Base-by-base conservation (phyloP, 129 eudicot species). In the Ambrosia artemisiifolia region DNA sequence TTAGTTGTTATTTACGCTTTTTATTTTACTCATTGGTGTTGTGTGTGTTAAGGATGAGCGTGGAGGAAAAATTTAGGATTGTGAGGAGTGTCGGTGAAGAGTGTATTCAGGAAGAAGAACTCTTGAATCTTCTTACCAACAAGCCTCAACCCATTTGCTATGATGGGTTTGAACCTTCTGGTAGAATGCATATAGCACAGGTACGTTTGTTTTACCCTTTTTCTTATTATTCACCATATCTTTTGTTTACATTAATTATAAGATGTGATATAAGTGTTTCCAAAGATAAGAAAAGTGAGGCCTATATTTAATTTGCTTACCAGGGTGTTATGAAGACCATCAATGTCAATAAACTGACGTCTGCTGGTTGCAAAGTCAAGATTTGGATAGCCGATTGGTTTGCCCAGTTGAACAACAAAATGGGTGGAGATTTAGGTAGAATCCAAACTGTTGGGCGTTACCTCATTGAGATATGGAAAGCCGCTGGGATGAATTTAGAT, bases 381-480 rank as follows among this genome's bases (percentile, higher is more conserved):
- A 92, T 92, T 1, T 92, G 97, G 97, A 87, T 88, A 81, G 97
- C 94, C 8, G 97, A 92, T 74, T 92, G 96, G 96, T 92, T 92
- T 85, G 96, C 97, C 1, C 91, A 84, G 51, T 33, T 92, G 34
- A 88, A 92, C 81, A 86, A 85, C 83, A 92, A 92, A 81, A 81
- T 92, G 89, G 94, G 96, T 35, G 97, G 97, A 12, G 96, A 92
- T 79, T 79, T 92, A 64, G 28, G 28, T 24, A 24, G 28, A 24
- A 24, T 24, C 28, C 28, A 24, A 24, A 24, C 28, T 24, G 28
- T 92, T 63, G 97, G 97, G 12, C 60, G 75, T 10, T 92, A 92
- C 77, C 42, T 91, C 69, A 86, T 91, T 72, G 97, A 88, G 69
- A 88, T 91, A 4, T 91, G 96, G 97, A 91, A 84, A 63, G 91